Evolutionary conservation across 75 land plant species (phyloP), one percentile per base, ranked within the genome.

Genomic region (Azolla pinnata): DNA sequence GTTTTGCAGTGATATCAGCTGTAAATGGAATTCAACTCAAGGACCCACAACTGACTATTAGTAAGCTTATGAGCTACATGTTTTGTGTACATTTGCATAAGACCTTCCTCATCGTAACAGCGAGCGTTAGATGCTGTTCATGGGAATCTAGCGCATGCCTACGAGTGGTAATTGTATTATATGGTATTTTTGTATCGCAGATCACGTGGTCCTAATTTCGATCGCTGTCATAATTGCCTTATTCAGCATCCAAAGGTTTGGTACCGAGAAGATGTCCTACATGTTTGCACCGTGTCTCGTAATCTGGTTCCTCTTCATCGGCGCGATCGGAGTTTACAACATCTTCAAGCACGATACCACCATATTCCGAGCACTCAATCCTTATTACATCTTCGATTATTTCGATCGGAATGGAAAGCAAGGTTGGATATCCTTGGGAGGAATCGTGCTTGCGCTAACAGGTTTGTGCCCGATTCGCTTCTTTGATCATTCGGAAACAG

Each of bases 401-500:
- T 87, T 87, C 67, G 32, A 10, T 21, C 69, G 79, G 47, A 78
- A 87, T 57, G 47, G 57, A n/a, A 75, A 75, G 29, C 33, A 67
- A 2, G 90, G 79, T 34, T 87, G 86, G 86, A 54, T 77, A 31
- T 83, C 87, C 7, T 83, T 87, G 7, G 86, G 90, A 30, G 90
- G 87, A 14, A 73, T 80, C 19, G 65, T 87, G 23, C 79, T 87
- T 17, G 59, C 64, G n/a, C 60, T 75, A 29, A 75, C 78, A 70
- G 78, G 78, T 74, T 18, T 29, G 31, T 30, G 35, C 40, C 46
- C 44, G 24, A n/a, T n/a, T 63, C 21, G 29, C 8, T 34, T 34
- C 42, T 18, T 61, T 47, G 4, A 21, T 26, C 29, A 17, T 26
- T n/a, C 7, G n/a, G n/a, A n/a, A n/a, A n/a, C n/a, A n/a, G n/a